A percentile compares a stretch with the other conserved stretches of the same genome.
phyloP scores from a whole-genome alignment of 768 basidiomycete species.

The Boletus pseudo-olivaceus region DNA sequence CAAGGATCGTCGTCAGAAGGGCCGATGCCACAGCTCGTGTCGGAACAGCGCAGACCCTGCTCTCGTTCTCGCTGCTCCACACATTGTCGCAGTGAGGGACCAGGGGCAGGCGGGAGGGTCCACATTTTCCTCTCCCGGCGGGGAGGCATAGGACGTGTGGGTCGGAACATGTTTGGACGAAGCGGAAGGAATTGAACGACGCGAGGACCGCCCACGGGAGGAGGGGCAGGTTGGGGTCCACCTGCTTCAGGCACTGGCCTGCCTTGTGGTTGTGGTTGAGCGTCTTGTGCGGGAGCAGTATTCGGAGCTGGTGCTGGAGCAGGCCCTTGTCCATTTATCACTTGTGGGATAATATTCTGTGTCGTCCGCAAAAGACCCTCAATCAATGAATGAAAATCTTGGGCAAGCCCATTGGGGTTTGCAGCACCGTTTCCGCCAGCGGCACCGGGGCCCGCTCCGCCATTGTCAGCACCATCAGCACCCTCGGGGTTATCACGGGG shows the following conservation, averaged over 20 bases:
- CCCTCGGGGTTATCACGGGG: slow-evolving; percentile 8
- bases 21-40: slow-evolving; percentile 70
- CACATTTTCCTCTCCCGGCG: slow-evolving; percentile 45
- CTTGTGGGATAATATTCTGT: slow-evolving; percentile 23
- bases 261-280: slow-evolving; percentile 10
- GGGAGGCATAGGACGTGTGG: slow-evolving; percentile 24
- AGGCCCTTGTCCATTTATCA: slow-evolving; percentile 14
- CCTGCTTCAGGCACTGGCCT: slow-evolving; percentile 1
- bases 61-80: slow-evolving; percentile 73
- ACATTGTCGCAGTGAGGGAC: slow-evolving; percentile 66
- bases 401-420: slow-evolving; percentile 17
- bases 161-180: slow-evolving; percentile 22
- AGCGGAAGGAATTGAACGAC: slow-evolving; percentile 12
- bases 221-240: slow-evolving; percentile 2
- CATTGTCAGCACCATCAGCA: neutral
- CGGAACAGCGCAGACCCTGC: slow-evolving; percentile 67
- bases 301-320: neutral
- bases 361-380: slow-evolving; percentile 28
- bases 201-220: slow-evolving; percentile 11
- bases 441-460: neutral
- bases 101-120: slow-evolving; percentile 61
- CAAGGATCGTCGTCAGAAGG: slow-evolving; percentile 71
- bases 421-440: slow-evolving; percentile 17
- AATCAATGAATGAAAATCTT: slow-evolving; percentile 25
- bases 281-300: neutral